A percentile compares a stretch with the other conserved stretches of the same genome.
Evolutionary conservation across 768 basidiomycete genomes (phyloP).

Genomic region (Mycena vulgaris): DNA sequence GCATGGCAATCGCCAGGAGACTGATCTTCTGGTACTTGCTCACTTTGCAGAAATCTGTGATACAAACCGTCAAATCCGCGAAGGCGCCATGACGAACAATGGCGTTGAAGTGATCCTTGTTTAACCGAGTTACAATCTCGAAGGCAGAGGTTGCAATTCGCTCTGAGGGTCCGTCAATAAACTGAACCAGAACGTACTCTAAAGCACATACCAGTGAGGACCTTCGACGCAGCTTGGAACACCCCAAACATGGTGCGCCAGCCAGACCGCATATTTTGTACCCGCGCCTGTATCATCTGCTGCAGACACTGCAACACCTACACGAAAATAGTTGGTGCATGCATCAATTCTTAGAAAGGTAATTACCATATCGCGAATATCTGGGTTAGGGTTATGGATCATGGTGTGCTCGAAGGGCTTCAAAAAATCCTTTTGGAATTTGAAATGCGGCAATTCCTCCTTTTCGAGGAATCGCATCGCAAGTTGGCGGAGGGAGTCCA

Average conservation of each 20-base stretch:
- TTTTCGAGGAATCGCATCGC: slow-evolving; percentile 99
- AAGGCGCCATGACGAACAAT: slow-evolving; percentile 96
- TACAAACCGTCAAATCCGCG: slow-evolving; percentile 95
- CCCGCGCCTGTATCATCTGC: slow-evolving; percentile 98
- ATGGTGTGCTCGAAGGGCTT: slow-evolving; percentile 99
- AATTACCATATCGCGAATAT: slow-evolving; percentile 92
- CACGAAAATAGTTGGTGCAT: slow-evolving; percentile 16
- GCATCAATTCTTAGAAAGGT: slow-evolving; percentile 44
- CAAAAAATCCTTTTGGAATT: slow-evolving; percentile 99
- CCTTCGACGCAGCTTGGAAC: slow-evolving; percentile 96
- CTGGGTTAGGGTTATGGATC: slow-evolving; percentile 95
- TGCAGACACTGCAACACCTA: slow-evolving; percentile 97
- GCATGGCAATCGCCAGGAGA: slow-evolving; percentile 95
- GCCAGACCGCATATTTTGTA: slow-evolving; percentile 95
- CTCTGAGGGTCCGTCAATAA: slow-evolving; percentile 62
- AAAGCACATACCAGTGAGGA: slow-evolving; percentile 77
- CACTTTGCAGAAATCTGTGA: slow-evolving; percentile 99
- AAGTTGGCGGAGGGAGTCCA: slow-evolving; percentile 96
- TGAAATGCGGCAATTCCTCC: slow-evolving; percentile 97
- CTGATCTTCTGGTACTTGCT: slow-evolving; percentile 99
- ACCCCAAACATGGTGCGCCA: slow-evolving; percentile 99
- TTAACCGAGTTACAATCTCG: slow-evolving; percentile 93
- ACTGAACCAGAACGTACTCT: not conserved
- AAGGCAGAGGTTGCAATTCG: slow-evolving; percentile 94
- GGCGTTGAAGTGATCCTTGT: slow-evolving; percentile 90